A percentile compares a stretch with the other conserved stretches of the same genome.
These are phyloP conservation scores for Aspergillus bridgeri DNA, from an alignment of 495 filamentous ascomycete species.

Conservation along the genomic window DNA sequence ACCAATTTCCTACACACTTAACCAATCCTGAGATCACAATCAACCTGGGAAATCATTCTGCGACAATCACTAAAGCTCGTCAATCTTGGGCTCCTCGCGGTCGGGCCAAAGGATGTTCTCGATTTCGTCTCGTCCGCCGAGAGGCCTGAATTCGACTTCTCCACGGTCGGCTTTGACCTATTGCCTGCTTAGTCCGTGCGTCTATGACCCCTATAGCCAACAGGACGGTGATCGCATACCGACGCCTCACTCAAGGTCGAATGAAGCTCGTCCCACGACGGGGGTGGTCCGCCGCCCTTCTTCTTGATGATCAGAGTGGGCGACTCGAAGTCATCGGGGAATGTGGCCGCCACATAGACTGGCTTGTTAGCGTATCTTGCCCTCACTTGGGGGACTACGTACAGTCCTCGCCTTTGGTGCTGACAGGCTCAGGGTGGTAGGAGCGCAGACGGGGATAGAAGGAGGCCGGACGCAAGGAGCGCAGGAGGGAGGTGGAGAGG, in stretches of 20 bases:
- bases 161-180: constrained; percentile 24
- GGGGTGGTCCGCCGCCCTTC: constrained; percentile 3
- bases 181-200: neutral
- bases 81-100: constrained; percentile 17
- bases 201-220: neutral
- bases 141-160: constrained; percentile 12
- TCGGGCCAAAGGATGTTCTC: constrained; percentile 14
- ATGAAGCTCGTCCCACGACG: constrained; percentile 16
- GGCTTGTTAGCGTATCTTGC: neutral
- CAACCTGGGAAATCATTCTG: neutral
- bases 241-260: constrained; percentile 23
- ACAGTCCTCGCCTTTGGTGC: constrained; percentile 17
- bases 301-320: constrained; percentile 11
- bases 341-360: constrained; percentile 20
- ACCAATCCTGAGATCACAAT: neutral
- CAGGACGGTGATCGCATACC: constrained; percentile 7
- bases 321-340: constrained; percentile 19
- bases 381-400: neutral
- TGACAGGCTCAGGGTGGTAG: constrained; percentile 10
- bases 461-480: neutral
- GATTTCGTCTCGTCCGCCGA: neutral
- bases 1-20: neutral
- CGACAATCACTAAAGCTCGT: constrained; percentile 17
- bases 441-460: neutral
- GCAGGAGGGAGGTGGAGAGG: constrained; percentile 8